phyloP scores from a whole-genome alignment of 495 filamentous ascomycete genomes.

The Parachaetomium inaequale region DNA sequence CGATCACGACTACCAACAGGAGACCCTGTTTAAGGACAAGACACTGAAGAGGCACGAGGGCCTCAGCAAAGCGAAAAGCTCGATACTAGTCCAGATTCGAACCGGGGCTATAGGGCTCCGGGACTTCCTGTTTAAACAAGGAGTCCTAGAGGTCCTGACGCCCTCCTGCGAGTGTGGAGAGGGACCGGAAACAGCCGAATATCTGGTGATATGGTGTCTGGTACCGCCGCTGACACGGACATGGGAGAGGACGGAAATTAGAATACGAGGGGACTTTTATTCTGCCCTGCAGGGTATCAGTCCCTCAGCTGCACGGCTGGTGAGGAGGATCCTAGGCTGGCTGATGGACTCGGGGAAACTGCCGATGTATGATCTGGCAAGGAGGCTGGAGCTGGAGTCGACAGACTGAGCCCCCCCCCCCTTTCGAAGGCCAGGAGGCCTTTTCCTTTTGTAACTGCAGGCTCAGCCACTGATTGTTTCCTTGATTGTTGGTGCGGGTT shows the following conservation, averaged over 20 bases:
- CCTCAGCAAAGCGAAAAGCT: slow-evolving; percentile 7
- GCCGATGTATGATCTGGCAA: slow-evolving; percentile 10
- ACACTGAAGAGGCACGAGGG: slow-evolving; percentile 1
- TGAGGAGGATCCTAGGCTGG: slow-evolving; percentile 7
- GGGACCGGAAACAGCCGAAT: slow-evolving; percentile 14
- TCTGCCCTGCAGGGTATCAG: slow-evolving; percentile 7
- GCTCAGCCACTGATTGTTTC: slow-evolving; percentile 7
- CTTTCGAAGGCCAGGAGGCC: slow-evolving; percentile 14
- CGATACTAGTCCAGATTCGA: slow-evolving; percentile 10
- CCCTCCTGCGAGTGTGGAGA: slow-evolving; percentile 12
- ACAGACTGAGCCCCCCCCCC: neutral
- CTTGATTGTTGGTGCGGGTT: slow-evolving; percentile 12
- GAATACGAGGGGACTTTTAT: slow-evolving; percentile 12
- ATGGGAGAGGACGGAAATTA: slow-evolving; percentile 7
- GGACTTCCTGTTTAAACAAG: slow-evolving; percentile 13
- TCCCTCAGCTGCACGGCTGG: slow-evolving; percentile 15
- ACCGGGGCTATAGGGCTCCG: slow-evolving; percentile 15
- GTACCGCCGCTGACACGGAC: slow-evolving; percentile 13
- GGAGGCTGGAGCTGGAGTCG: slow-evolving; percentile 12
- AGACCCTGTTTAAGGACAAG: slow-evolving; percentile 5
- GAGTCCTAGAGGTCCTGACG: neutral
- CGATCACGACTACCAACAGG: neutral
- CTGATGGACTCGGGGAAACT: slow-evolving; percentile 12
- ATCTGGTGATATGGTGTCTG: slow-evolving; percentile 17
- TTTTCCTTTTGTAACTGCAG: slow-evolving; percentile 12